A percentile compares a stretch with the other conserved stretches of the same genome.
Evolutionary conservation across 805 yeast genomes (phyloP).

Genomic region (Pichia gijzeniarum): DNA sequence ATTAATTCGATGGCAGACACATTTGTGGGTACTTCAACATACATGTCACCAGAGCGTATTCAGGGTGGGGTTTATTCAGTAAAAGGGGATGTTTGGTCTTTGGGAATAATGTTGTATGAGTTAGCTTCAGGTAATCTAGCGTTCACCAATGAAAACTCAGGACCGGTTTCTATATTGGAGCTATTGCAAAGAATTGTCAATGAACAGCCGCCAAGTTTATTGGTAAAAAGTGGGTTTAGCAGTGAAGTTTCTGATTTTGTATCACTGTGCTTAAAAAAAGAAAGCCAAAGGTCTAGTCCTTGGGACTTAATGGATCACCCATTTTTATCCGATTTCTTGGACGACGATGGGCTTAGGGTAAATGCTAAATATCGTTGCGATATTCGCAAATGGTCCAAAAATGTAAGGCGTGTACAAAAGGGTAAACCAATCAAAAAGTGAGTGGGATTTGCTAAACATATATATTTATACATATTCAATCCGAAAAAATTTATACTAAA

Average conservation of each 20-base stretch:
- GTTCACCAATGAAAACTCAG: constrained; percentile 47
- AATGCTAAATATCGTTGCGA: constrained; percentile 21
- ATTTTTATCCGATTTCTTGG: constrained; percentile 25
- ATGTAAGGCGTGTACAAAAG: constrained; percentile 32
- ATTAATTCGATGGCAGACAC: constrained; percentile 95
- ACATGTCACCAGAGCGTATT: constrained; percentile 96
- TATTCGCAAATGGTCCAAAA: constrained; percentile 33
- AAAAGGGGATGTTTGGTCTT: constrained; percentile 97
- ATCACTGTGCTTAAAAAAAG: constrained; percentile 66
- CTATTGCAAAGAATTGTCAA: constrained; percentile 87
- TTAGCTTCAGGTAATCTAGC: constrained; percentile 82
- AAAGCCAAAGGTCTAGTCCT: constrained; percentile 69
- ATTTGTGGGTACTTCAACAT: constrained; percentile 95
- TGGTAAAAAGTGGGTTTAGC: constrained; percentile 39
- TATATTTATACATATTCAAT: background rate
- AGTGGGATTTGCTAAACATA: too few relatives aligned
- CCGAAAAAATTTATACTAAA: background rate
- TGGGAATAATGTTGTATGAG: constrained; percentile 86
- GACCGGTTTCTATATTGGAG: constrained; percentile 66
- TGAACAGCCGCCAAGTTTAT: constrained; percentile 77
- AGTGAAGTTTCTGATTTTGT: constrained; percentile 58
- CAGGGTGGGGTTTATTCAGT: constrained; percentile 91
- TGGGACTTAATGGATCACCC: constrained; percentile 50
- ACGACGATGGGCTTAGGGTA: constrained; percentile 28
- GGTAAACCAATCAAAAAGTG: constrained; percentile 26